These are phyloP conservation scores for Giardia muris DNA, from an alignment of 208 protist genomes.

Conservation along the genomic window DNA sequence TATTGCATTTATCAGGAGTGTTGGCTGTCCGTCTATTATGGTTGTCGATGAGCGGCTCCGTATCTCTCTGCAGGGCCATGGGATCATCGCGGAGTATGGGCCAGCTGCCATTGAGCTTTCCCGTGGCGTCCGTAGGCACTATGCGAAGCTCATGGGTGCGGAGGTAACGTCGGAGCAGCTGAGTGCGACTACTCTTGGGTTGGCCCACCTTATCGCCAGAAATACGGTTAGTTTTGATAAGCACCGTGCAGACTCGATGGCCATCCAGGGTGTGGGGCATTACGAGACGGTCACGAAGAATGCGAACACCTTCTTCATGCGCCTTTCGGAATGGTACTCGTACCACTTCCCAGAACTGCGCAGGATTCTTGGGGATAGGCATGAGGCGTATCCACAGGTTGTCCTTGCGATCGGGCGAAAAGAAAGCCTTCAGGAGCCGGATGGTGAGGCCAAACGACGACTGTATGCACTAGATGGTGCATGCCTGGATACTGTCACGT, in stretches of 20 bases:
- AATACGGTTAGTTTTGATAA: conserved; percentile 86
- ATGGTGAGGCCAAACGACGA: background rate
- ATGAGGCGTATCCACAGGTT: background rate
- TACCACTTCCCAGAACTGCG: conserved; percentile 43
- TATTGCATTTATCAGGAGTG: background rate
- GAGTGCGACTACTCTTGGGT: conserved; percentile 68
- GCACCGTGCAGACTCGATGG: conserved; percentile 99
- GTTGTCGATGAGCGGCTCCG: background rate
- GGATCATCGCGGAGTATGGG: background rate
- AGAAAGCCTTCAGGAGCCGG: background rate
- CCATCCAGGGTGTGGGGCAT: conserved; percentile 93
- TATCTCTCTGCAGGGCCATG: background rate
- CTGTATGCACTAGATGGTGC: background rate
- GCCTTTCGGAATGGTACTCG: conserved; percentile 53
- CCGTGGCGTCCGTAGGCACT: background rate
- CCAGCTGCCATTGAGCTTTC: background rate
- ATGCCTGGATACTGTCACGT: background rate
- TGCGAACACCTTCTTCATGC: conserved; percentile 95
- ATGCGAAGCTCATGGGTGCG: background rate
- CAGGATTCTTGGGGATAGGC: conserved; percentile 4
- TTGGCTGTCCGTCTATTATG: background rate
- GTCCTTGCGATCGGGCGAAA: background rate
- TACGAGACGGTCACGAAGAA: conserved; percentile 98
- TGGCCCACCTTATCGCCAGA: conserved; percentile 92
- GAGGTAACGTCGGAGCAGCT: conserved; percentile 22